These are phyloP conservation scores for Ustilago lituana DNA, from an alignment of 1,284 basidiomycete species.

Conservation along the genomic window DNA sequence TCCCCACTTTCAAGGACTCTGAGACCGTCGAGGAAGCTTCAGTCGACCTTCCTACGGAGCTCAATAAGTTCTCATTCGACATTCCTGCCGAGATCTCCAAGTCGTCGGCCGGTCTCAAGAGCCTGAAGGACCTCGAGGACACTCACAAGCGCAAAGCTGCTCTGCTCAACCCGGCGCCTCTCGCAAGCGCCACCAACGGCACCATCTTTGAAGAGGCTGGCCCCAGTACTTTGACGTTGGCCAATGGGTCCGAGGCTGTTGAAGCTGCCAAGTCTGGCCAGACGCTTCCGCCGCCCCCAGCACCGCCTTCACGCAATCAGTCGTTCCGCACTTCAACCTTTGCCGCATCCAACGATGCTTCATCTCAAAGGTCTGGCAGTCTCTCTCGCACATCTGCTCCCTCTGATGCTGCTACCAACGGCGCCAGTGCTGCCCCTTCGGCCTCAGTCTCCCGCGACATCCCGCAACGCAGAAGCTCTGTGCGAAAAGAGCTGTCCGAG, in stretches of 20 bases:
- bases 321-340: constrained; percentile 44
- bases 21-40: constrained; percentile 25
- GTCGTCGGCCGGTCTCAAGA: constrained; percentile 41
- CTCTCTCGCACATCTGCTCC: constrained; percentile 28
- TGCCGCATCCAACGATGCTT: constrained; percentile 15
- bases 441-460: constrained; percentile 22
- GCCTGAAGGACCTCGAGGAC: constrained; percentile 54
- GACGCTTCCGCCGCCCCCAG: constrained; percentile 23
- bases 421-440: background rate
- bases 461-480: constrained; percentile 42
- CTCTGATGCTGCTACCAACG: constrained; percentile 6
- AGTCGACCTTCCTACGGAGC: constrained; percentile 20
- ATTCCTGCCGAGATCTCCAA: constrained; percentile 12
- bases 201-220: constrained; percentile 47
- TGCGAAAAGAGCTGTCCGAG: constrained; percentile 24
- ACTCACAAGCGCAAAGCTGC: constrained; percentile 53
- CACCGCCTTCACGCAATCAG: constrained; percentile 42
- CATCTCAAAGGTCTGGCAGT: constrained; percentile 19
- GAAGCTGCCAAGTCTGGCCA: constrained; percentile 4
- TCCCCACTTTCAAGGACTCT: constrained; percentile 47
- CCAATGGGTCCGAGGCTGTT: constrained; percentile 1
- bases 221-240: constrained; percentile 7
- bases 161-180: constrained; percentile 24
- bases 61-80: constrained; percentile 39
- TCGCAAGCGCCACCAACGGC: constrained; percentile 24